Percentiles rank a stretch among this genome's conserved stretches.
Conservation (phyloP, 1,284 basidiomycete genomes). For the Gomphus bonarii region DNA sequence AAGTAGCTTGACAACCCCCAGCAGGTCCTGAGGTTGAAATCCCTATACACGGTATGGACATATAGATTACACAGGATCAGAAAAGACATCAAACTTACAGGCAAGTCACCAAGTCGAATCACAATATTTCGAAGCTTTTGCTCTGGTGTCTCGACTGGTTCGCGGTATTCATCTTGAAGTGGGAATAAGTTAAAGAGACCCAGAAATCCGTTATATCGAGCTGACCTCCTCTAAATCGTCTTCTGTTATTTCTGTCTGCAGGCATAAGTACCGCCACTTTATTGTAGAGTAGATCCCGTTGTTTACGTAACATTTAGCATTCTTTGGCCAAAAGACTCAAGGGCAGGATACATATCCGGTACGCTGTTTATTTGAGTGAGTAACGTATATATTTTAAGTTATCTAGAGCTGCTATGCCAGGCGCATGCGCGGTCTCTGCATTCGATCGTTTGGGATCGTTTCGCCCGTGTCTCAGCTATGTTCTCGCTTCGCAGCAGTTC, state of each 20-base stretch:
- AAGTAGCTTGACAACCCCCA: constrained; percentile 53
- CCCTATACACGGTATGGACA: constrained; percentile 14
- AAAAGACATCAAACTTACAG: constrained; percentile 36
- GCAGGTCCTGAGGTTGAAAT: constrained; percentile 46
- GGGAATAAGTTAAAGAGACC: not conserved
- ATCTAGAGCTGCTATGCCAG: constrained; percentile 13
- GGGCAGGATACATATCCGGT: not conserved
- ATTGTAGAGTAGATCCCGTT: not conserved
- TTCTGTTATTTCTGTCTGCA: constrained; percentile 11
- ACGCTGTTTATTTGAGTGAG: not conserved
- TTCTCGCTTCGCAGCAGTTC: not conserved
- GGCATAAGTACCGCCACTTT: constrained; percentile 1
- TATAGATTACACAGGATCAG: not conserved
- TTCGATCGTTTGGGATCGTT: not conserved
- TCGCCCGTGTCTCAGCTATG: not conserved
- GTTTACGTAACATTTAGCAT: not conserved
- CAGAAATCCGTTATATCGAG: not conserved
- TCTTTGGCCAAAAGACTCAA: not conserved
- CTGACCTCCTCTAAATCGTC: constrained; percentile 9
- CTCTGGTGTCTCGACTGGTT: constrained; percentile 54
- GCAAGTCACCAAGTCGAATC: constrained; percentile 62
- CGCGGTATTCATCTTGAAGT: constrained; percentile 9
- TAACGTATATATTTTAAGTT: not conserved
- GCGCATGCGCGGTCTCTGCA: constrained; percentile 13
- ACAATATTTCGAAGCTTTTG: constrained; percentile 61